A percentile compares a stretch with the other conserved stretches of the same genome.
phyloP scores from a whole-genome alignment of 2,329 filamentous ascomycete genomes.

The Sporothrix sp. region DNA sequence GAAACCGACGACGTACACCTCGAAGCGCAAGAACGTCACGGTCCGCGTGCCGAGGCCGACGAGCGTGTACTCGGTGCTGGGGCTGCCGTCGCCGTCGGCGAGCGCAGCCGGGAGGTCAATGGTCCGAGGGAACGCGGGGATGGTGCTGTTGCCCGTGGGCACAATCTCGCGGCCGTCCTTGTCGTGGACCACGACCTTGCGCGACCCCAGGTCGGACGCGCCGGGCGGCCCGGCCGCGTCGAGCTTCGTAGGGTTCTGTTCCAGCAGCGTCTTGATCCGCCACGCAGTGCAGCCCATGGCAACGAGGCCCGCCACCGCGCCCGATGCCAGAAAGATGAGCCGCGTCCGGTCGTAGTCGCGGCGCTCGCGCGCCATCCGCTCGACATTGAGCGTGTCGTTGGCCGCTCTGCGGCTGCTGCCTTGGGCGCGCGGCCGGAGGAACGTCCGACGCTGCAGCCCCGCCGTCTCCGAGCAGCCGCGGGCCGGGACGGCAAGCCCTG shows the following conservation, averaged over 20 bases:
- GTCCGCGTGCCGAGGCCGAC: slow-evolving; percentile 80
- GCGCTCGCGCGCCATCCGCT: slow-evolving; percentile 36
- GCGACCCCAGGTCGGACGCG: slow-evolving; percentile 40
- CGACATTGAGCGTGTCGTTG: slow-evolving; percentile 41
- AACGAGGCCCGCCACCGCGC: slow-evolving; percentile 39
- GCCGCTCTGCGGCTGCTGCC: slow-evolving; percentile 21
- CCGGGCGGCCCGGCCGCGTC: slow-evolving; percentile 34
- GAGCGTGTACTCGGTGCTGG: slow-evolving; percentile 64
- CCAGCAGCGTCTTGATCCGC: slow-evolving; percentile 37
- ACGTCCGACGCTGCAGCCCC: slow-evolving; percentile 25
- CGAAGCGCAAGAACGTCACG: slow-evolving; percentile 79
- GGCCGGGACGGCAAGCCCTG: slow-evolving; percentile 18
- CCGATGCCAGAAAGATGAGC: slow-evolving; percentile 41
- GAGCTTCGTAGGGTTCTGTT: slow-evolving; percentile 25
- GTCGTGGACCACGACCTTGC: slow-evolving; percentile 53
- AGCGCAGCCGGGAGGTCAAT: slow-evolving; percentile 49
- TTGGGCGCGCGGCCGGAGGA: slow-evolving; percentile 23
- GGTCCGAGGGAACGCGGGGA: slow-evolving; percentile 67
- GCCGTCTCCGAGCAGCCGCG: slow-evolving; percentile 14
- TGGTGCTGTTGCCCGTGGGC: slow-evolving; percentile 68
- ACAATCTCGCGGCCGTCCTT: slow-evolving; percentile 65
- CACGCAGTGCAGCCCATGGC: slow-evolving; percentile 42
- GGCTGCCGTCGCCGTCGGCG: not conserved
- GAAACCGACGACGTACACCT: slow-evolving; percentile 90
- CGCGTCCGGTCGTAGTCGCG: slow-evolving; percentile 42